Evolutionary conservation across 495 filamentous ascomycete species (phyloP).

Genomic region (Venustampulla echinocandica): DNA sequence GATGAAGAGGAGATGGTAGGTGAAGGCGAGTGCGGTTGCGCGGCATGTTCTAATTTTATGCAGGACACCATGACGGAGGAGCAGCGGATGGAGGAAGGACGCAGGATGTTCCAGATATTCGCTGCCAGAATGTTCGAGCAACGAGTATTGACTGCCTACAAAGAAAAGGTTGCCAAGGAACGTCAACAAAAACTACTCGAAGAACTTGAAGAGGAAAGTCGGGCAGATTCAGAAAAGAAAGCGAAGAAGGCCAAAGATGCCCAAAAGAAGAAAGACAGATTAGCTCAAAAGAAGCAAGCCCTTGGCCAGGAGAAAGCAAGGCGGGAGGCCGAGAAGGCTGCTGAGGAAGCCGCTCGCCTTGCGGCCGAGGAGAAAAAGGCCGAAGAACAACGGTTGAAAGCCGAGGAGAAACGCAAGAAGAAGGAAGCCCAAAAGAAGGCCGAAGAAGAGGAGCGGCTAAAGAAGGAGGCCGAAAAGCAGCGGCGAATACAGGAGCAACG

Average conservation of each 20-base stretch:
- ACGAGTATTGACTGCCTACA: conserved; percentile 90
- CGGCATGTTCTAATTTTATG: conserved; percentile 24
- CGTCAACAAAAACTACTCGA: conserved; percentile 86
- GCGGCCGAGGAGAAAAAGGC: conserved; percentile 70
- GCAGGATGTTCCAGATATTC: conserved; percentile 99
- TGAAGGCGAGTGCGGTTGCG: conserved; percentile 17
- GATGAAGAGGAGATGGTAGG: conserved; percentile 79
- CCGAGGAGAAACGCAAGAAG: conserved; percentile 86
- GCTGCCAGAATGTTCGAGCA: conserved; percentile 99
- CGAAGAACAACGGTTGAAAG: conserved; percentile 69
- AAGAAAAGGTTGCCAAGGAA: conserved; percentile 90
- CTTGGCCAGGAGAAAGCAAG: conserved; percentile 85
- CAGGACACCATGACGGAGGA: conserved; percentile 96
- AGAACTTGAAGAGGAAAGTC: conserved; percentile 78
- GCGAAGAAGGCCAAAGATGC: conserved; percentile 92
- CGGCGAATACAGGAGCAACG: conserved; percentile 72
- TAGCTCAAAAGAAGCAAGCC: conserved; percentile 70
- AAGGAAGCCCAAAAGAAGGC: conserved; percentile 87
- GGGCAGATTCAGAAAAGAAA: conserved; percentile 64
- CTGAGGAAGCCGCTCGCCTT: conserved; percentile 71
- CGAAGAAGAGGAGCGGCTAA: conserved; percentile 74
- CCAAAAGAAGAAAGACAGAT: conserved; percentile 86
- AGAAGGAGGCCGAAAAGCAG: conserved; percentile 72
- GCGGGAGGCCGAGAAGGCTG: conserved; percentile 80
- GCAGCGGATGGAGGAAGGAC: conserved; percentile 97